phyloP scores from a whole-genome alignment of 257 asterid species.

The Fraxinus americana region DNA sequence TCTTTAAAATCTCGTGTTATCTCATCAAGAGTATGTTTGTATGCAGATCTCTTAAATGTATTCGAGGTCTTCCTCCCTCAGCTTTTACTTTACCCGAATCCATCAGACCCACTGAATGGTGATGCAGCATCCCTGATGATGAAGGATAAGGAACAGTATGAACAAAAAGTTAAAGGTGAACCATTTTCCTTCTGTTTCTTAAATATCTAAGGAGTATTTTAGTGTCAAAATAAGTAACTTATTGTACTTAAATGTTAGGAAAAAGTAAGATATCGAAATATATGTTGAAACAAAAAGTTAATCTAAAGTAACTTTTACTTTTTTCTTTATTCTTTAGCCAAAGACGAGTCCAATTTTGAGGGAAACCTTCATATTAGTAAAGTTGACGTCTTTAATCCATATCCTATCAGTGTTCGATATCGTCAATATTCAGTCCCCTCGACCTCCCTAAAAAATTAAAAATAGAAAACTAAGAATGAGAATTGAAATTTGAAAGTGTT shows the following conservation, averaged over 20 bases:
- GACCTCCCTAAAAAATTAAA: not conserved
- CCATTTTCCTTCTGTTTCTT: not conserved
- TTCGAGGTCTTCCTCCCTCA: conserved; percentile 97
- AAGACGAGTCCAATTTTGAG: not conserved
- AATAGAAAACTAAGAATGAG: not conserved
- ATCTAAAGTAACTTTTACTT: too few relatives aligned
- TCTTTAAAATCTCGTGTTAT: not conserved
- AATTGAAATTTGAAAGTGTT: not conserved
- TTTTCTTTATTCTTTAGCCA: not conserved
- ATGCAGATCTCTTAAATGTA: conserved; percentile 83
- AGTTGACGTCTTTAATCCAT: not conserved
- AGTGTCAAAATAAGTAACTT: not conserved
- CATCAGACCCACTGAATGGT: conserved; percentile 87
- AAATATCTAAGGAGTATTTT: not conserved
- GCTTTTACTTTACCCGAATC: conserved; percentile 87
- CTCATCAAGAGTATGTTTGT: conserved; percentile 12
- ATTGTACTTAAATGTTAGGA: not conserved
- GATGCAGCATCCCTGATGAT: conserved; percentile 96
- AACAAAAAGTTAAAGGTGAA: conserved; percentile 81
- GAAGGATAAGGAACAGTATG: conserved; percentile 76
- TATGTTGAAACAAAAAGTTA: not conserved
- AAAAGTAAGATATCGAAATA: not conserved
- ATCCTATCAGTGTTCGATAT: not conserved
- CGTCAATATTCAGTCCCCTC: too few relatives aligned
- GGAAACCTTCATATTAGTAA: not conserved